Percentiles rank a stretch among this genome's conserved stretches.
Conservation (phyloP, 2,329 filamentous ascomycete species). For the Epichloe sp. region DNA sequence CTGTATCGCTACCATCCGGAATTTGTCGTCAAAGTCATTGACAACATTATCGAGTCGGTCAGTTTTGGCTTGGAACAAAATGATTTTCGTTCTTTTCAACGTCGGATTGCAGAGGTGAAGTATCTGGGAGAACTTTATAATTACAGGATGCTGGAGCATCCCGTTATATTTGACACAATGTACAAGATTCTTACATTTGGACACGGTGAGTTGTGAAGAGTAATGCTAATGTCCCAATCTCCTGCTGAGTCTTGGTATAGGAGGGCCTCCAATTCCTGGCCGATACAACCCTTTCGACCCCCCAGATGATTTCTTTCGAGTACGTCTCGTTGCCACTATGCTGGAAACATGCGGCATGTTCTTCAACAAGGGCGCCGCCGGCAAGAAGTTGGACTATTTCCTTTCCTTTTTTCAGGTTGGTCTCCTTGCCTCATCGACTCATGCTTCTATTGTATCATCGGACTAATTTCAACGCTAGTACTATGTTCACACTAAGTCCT, state of each 20-base stretch:
- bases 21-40: slow-evolving; percentile 84
- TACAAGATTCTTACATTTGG: slow-evolving; percentile 93
- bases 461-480: slow-evolving; percentile 39
- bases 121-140: slow-evolving; percentile 96
- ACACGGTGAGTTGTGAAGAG: slow-evolving; percentile 42
- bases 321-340: slow-evolving; percentile 77
- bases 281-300: slow-evolving; percentile 67
- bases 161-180: slow-evolving; percentile 86
- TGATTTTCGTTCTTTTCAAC: slow-evolving; percentile 95
- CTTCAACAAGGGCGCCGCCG: slow-evolving; percentile 89
- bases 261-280: slow-evolving; percentile 69
- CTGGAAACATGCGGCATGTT: slow-evolving; percentile 94
- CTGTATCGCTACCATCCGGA: slow-evolving; percentile 84
- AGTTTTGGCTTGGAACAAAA: slow-evolving; percentile 83
- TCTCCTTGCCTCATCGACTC: background rate
- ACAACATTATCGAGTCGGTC: slow-evolving; percentile 81
- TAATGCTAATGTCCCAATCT: background rate
- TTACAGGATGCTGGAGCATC: slow-evolving; percentile 91
- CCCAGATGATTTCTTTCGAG: slow-evolving; percentile 94
- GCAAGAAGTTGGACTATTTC: slow-evolving; percentile 97
- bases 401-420: slow-evolving; percentile 79
- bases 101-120: slow-evolving; percentile 87
- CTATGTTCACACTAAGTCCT: slow-evolving; percentile 82
- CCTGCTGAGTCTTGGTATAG: slow-evolving; percentile 20
- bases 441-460: background rate